Percentiles rank a stretch among this genome's conserved stretches.
phyloP scores from a whole-genome alignment of 306 rosid genomes.

The Quercus dentata region DNA sequence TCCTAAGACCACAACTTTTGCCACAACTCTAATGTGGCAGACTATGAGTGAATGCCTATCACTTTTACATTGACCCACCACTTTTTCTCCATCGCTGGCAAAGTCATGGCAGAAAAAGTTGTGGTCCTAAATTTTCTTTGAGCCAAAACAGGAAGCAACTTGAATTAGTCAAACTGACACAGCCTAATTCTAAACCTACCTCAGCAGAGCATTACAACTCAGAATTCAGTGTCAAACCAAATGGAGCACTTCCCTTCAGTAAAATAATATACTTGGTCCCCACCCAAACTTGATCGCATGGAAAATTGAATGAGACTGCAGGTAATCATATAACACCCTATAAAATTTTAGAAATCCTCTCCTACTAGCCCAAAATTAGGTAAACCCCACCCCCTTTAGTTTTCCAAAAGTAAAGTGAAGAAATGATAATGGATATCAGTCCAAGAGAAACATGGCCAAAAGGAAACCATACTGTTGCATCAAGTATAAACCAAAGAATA shows the following conservation, averaged over 20 bases:
- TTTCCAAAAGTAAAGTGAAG: background rate
- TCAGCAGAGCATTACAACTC: too few species aligned
- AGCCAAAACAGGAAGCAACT: too few species aligned
- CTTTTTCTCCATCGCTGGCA: too few species aligned
- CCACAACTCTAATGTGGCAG: too few species aligned
- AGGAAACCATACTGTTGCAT: background rate
- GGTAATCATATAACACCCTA: background rate
- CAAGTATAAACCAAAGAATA: background rate
- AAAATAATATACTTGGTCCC: background rate
- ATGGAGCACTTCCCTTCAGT: background rate
- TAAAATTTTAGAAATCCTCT: background rate
- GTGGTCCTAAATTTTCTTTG: too few species aligned
- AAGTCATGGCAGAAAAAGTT: too few species aligned
- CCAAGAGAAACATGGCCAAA: background rate
- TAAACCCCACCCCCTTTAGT: background rate
- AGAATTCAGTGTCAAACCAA: background rate
- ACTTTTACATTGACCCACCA: too few species aligned
- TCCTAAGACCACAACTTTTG: too few species aligned
- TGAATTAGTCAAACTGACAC: too few species aligned
- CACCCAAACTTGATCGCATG: background rate
- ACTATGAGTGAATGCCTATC: too few species aligned
- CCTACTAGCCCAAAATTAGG: background rate
- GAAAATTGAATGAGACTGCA: background rate
- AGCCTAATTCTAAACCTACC: too few species aligned
- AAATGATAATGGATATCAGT: background rate